These are phyloP conservation scores for Dipteronia dyeriana DNA, from an alignment of 345 rosid species.

Conservation along the genomic window DNA sequence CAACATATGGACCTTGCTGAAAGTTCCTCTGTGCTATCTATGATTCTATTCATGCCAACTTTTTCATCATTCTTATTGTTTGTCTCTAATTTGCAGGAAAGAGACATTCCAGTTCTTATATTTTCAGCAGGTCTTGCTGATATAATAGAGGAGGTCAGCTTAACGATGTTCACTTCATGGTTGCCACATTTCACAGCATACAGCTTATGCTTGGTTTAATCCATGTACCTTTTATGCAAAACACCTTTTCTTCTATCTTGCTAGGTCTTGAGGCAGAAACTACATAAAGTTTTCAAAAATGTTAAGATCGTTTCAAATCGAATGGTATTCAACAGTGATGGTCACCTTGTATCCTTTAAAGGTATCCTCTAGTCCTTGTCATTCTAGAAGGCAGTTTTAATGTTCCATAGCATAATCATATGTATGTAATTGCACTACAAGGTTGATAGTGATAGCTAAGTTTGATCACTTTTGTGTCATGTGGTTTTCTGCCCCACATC, in stretches of 20 bases:
- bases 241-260: constrained; percentile 14
- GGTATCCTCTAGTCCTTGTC: constrained; percentile 41
- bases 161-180: background rate
- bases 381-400: background rate
- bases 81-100: constrained; percentile 49
- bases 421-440: background rate
- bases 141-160: constrained; percentile 86
- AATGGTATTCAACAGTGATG: constrained; percentile 67
- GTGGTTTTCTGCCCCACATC: background rate
- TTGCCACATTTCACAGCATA: background rate
- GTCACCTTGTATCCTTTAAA: constrained; percentile 71
- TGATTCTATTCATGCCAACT: background rate
- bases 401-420: background rate
- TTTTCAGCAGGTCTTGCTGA: constrained; percentile 98
- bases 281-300: constrained; percentile 67
- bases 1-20: background rate
- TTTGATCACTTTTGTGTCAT: background rate
- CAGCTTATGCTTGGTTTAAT: background rate
- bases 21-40: background rate
- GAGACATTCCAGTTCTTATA: constrained; percentile 70
- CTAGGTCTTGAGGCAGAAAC: constrained; percentile 87
- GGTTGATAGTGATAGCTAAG: background rate
- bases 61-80: constrained; percentile 5
- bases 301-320: constrained; percentile 78
- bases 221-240: background rate